phyloP scores from a whole-genome alignment of 352 stramenopile species.

The Aphanomyces euteiches region DNA sequence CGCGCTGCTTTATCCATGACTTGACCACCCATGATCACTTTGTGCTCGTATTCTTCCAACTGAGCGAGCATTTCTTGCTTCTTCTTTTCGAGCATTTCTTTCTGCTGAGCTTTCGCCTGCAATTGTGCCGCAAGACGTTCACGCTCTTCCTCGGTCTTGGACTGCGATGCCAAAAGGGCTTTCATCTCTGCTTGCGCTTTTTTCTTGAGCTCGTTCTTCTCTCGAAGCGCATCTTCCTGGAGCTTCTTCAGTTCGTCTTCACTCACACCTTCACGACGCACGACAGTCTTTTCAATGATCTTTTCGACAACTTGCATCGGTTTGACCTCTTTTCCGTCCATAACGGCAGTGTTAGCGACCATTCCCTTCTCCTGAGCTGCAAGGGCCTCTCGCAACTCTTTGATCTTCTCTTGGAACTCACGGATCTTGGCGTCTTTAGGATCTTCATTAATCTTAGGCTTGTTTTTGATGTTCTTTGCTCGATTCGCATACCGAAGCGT shows the following conservation, averaged over 20 bases:
- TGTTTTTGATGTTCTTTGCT: constrained; percentile 94
- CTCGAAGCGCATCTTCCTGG: constrained; percentile 64
- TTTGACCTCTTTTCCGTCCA: constrained; percentile 13
- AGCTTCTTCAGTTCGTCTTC: constrained; percentile 74
- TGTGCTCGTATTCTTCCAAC: constrained; percentile 60
- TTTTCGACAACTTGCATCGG: constrained; percentile 46
- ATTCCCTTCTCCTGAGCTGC: constrained; percentile 51
- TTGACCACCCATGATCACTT: constrained; percentile 90
- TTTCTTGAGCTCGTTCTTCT: constrained; percentile 72
- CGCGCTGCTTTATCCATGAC: constrained; percentile 93
- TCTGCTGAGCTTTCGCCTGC: constrained; percentile 76
- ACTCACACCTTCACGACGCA: constrained; percentile 68
- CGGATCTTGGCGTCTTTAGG: constrained; percentile 65
- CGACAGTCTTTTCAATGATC: constrained; percentile 72
- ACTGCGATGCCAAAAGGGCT: constrained; percentile 42
- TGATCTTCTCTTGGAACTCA: constrained; percentile 62
- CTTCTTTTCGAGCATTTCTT: constrained; percentile 74
- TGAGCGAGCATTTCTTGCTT: constrained; percentile 89
- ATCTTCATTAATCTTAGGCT: constrained; percentile 91
- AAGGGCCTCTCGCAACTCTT: constrained; percentile 49
- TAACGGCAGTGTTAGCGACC: constrained; percentile 34
- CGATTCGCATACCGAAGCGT: constrained; percentile 93
- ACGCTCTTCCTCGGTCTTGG: constrained; percentile 84
- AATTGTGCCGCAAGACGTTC: constrained; percentile 82
- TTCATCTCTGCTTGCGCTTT: constrained; percentile 14